phyloP scores from a whole-genome alignment of 2,329 filamentous ascomycete species.

The Bisporella sp. region DNA sequence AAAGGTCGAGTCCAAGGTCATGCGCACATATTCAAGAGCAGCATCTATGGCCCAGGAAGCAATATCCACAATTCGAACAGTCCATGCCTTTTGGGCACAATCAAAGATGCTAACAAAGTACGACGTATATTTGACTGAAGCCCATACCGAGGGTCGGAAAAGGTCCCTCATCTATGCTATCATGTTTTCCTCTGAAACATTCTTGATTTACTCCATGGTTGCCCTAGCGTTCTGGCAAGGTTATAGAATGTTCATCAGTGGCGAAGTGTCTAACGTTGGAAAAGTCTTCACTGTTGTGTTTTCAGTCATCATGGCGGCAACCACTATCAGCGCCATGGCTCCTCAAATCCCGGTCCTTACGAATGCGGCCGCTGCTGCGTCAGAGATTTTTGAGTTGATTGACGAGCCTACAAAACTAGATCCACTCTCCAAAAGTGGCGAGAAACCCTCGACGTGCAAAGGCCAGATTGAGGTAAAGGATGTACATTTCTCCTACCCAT shows the following conservation, averaged over 20 bases:
- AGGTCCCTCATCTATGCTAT: not conserved
- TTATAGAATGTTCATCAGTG: not conserved
- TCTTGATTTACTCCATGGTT: not conserved
- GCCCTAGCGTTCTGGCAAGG: not conserved
- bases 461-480: not conserved
- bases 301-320: not conserved
- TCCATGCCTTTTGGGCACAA: not conserved
- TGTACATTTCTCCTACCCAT: constrained; percentile 17
- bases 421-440: too few relatives aligned
- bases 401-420: too few relatives aligned
- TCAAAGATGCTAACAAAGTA: not conserved
- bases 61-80: not conserved
- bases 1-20: not conserved
- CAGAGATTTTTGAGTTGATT: too few relatives aligned
- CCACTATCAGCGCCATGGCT: not conserved
- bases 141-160: not conserved
- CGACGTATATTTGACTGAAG: not conserved
- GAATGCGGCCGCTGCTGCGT: too few relatives aligned
- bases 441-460: not conserved
- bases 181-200: not conserved
- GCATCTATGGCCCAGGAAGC: not conserved
- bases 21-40: not conserved
- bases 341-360: too few relatives aligned
- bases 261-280: not conserved
- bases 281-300: not conserved